Percentiles rank a stretch among this genome's conserved stretches.
These are phyloP conservation scores for Monascus purpureus DNA, from an alignment of 495 filamentous ascomycete genomes.

Conservation along the genomic window DNA sequence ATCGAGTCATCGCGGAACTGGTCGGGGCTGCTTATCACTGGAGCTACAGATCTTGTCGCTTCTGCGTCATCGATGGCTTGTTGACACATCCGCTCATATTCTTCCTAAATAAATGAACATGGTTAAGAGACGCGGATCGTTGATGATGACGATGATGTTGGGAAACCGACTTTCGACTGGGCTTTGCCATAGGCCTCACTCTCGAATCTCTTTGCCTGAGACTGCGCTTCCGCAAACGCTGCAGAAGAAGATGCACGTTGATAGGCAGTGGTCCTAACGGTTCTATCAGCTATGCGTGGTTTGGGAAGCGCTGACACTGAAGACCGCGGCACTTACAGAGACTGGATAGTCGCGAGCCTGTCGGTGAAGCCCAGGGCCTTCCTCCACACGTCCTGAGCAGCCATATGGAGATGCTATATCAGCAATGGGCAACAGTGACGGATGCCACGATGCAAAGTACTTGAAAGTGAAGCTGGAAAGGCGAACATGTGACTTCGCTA, in stretches of 20 bases:
- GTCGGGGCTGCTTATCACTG: slow-evolving; percentile 8
- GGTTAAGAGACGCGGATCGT: neutral
- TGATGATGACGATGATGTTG: neutral
- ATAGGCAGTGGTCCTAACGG: slow-evolving; percentile 30
- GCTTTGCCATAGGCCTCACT: slow-evolving; percentile 27
- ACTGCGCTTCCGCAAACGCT: slow-evolving; percentile 28
- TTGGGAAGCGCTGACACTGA: neutral
- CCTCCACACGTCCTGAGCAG: slow-evolving; percentile 21
- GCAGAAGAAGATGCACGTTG: slow-evolving; percentile 21
- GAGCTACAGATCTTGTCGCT: slow-evolving; percentile 6
- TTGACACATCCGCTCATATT: slow-evolving; percentile 32
- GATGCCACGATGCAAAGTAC: neutral
- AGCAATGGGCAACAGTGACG: neutral
- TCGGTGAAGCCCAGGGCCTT: slow-evolving; percentile 35
- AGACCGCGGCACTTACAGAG: slow-evolving; percentile 23
- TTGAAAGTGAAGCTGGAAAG: too few relatives aligned
- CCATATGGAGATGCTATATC: slow-evolving; percentile 11
- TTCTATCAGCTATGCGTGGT: slow-evolving; percentile 5
- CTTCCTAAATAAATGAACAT: slow-evolving; percentile 20
- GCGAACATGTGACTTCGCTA: neutral
- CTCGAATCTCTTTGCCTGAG: slow-evolving; percentile 24
- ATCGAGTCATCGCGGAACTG: slow-evolving; percentile 6
- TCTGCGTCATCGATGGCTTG: slow-evolving; percentile 26
- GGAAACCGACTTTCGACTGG: slow-evolving; percentile 20
- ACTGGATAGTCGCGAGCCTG: slow-evolving; percentile 33